Percentiles rank a stretch among this genome's conserved stretches.
These are phyloP conservation scores for Lactifluus subvellereus DNA, from an alignment of 768 basidiomycete species.

Conservation along the genomic window DNA sequence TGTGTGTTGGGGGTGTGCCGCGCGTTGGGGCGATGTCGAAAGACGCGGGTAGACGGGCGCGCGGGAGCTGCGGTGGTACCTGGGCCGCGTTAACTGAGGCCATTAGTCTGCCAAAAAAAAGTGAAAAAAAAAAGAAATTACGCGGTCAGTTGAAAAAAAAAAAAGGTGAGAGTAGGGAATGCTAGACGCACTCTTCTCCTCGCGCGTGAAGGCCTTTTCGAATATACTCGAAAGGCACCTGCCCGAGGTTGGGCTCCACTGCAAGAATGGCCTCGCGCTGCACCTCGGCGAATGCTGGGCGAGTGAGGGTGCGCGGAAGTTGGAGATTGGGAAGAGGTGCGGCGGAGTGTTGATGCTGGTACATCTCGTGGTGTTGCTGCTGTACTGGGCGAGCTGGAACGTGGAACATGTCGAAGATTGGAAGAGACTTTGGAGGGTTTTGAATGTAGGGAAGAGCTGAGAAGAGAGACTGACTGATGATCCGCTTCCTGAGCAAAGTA, in stretches of 20 bases:
- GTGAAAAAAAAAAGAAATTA: neutral
- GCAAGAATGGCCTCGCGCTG: slow-evolving; percentile 49
- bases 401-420: slow-evolving; percentile 21
- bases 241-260: slow-evolving; percentile 45
- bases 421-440: neutral
- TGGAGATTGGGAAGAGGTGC: slow-evolving; percentile 42
- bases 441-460: neutral
- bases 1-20: slow-evolving; percentile 14
- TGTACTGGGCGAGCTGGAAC: slow-evolving; percentile 19
- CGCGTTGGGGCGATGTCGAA: slow-evolving; percentile 17
- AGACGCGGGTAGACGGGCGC: slow-evolving; percentile 17
- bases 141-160: neutral
- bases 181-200: slow-evolving; percentile 39
- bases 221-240: slow-evolving; percentile 59
- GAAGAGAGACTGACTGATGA: neutral
- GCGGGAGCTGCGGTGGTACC: slow-evolving; percentile 22
- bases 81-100: slow-evolving; percentile 15
- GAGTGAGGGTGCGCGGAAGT: slow-evolving; percentile 64
- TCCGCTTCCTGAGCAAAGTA: slow-evolving; percentile 25
- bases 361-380: slow-evolving; percentile 20
- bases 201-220: slow-evolving; percentile 44
- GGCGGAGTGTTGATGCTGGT: slow-evolving; percentile 21
- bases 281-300: slow-evolving; percentile 55
- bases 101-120: slow-evolving; percentile 9
- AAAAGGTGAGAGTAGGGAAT: neutral